Percentiles rank a stretch among this genome's conserved stretches.
These are phyloP conservation scores for Chaetomiaceae sp. DNA, from an alignment of 2,329 filamentous ascomycete species.

Conservation along the genomic window DNA sequence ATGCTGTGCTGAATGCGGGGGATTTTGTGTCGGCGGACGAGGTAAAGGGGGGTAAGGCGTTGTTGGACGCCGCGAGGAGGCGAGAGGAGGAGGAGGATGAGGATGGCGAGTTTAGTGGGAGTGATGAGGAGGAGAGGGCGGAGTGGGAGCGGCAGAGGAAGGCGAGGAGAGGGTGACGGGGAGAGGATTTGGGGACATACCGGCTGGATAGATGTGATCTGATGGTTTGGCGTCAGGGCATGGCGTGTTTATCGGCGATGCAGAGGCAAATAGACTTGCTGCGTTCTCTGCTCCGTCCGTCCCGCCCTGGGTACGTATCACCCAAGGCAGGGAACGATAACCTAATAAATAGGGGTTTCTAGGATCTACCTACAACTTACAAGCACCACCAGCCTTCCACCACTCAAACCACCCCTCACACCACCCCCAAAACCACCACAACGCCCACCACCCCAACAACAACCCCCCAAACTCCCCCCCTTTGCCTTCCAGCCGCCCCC, in stretches of 20 bases:
- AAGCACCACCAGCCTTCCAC: background rate
- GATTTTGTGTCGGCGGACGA: slow-evolving; percentile 48
- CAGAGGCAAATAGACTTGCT: slow-evolving; percentile 1
- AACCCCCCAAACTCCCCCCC: background rate
- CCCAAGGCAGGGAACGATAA: background rate
- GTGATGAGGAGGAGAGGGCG: slow-evolving; percentile 60
- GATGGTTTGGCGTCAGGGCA: background rate
- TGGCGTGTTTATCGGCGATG: background rate
- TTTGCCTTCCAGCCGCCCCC: background rate
- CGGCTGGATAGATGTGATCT: background rate
- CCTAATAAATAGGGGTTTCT: background rate
- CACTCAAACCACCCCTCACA: background rate
- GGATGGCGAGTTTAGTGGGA: slow-evolving; percentile 59
- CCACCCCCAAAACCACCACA: background rate
- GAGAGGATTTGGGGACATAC: background rate
- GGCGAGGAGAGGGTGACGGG: slow-evolving; percentile 32
- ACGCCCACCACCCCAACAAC: background rate
- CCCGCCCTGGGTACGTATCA: background rate
- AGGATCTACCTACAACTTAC: background rate
- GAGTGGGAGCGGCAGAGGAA: slow-evolving; percentile 54
- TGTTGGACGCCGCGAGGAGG: background rate
- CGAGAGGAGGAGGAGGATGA: slow-evolving; percentile 42
- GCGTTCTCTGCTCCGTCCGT: background rate
- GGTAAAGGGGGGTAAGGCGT: slow-evolving; percentile 21
- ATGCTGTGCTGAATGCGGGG: slow-evolving; percentile 53